A percentile compares a stretch with the other conserved stretches of the same genome.
Evolutionary conservation across 2,329 filamentous ascomycete genomes (phyloP).

Genomic region (Hortaea werneckii): DNA sequence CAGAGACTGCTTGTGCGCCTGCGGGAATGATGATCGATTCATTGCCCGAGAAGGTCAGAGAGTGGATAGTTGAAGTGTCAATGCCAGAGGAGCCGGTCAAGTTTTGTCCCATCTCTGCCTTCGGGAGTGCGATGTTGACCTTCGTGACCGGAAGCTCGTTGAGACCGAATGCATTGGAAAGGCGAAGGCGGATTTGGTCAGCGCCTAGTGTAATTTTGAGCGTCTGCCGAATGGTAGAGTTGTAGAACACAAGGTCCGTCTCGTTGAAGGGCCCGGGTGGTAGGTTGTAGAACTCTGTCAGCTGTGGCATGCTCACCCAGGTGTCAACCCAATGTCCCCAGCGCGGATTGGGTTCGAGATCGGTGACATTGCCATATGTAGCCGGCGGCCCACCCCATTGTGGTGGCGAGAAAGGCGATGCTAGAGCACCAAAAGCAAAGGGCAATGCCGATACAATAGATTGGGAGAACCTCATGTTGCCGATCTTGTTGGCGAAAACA

Average conservation of each 20-base stretch:
- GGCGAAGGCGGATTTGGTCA: conserved; percentile 48
- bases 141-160: conserved; percentile 51
- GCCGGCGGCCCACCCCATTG: background rate
- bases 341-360: conserved; percentile 1
- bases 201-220: conserved; percentile 49
- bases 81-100: conserved; percentile 45
- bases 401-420: background rate
- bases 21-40: conserved; percentile 42
- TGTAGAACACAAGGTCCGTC: conserved; percentile 44
- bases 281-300: conserved; percentile 52
- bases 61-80: conserved; percentile 41
- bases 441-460: background rate
- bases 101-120: conserved; percentile 31
- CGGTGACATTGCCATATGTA: conserved; percentile 2
- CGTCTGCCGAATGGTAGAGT: conserved; percentile 58
- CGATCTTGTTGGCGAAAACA: background rate
- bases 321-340: conserved; percentile 49
- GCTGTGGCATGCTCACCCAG: conserved; percentile 57
- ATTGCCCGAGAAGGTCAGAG: conserved; percentile 49
- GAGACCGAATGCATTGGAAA: conserved; percentile 56
- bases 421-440: background rate
- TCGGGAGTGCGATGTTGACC: conserved; percentile 47
- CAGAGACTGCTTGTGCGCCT: conserved; percentile 50
- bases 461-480: background rate
- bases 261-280: conserved; percentile 51